phyloP scores from a whole-genome alignment of 495 filamentous ascomycete genomes.

The Neurospora sp. region DNA sequence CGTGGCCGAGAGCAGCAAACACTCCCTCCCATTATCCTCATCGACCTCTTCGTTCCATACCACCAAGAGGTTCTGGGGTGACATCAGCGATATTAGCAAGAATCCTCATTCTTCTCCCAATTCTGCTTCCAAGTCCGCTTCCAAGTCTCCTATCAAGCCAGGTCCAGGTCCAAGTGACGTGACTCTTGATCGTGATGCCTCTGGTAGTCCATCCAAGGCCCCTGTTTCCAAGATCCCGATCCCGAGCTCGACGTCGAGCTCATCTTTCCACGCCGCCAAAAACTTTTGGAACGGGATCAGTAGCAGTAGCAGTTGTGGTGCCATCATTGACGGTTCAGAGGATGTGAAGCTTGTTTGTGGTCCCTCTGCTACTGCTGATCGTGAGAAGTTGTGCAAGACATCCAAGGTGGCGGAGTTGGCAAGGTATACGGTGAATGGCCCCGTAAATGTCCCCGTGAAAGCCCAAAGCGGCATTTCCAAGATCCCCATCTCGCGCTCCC shows the following conservation, averaged over 20 bases:
- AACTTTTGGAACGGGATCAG: neutral
- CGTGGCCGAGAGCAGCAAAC: neutral
- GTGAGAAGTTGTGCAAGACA: neutral
- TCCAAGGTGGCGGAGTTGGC: neutral
- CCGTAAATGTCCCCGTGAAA: too few species aligned
- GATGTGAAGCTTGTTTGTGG: neutral
- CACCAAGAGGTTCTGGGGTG: neutral
- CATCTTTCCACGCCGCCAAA: neutral
- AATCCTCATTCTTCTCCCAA: neutral
- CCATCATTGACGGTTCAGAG: neutral
- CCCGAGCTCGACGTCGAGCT: neutral
- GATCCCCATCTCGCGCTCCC: too few species aligned
- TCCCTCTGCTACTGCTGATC: neutral
- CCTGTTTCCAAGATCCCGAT: too few species aligned
- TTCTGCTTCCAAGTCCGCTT: neutral
- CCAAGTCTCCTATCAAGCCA: neutral
- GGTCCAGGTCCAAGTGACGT: neutral
- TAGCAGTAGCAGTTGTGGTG: neutral
- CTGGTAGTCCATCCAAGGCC: neutral
- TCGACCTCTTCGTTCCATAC: neutral
- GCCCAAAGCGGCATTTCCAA: too few species aligned
- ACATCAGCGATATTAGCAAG: neutral
- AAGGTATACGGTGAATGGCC: rapidly evolving
- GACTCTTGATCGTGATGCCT: neutral
- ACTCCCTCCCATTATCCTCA: neutral